Evolutionary conservation across 208 protist species (phyloP), one percentile per base, ranked within the genome.

Genomic region (Crithidia sp.): DNA sequence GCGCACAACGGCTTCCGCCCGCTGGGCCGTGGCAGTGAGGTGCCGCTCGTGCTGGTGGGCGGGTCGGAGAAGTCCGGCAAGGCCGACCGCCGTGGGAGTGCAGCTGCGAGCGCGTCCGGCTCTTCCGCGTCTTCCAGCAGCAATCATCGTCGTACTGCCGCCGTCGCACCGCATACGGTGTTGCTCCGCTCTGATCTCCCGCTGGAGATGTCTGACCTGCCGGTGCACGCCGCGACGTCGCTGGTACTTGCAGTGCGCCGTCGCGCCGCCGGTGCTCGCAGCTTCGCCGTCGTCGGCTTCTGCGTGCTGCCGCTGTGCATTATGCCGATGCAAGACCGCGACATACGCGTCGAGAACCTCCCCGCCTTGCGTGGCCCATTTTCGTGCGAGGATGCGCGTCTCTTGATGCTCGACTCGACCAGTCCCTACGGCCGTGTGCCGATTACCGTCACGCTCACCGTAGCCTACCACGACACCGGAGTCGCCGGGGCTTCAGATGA

Each of bases 1-100:
- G 87, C 88, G 13, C 92, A 96, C 81, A 96, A 96, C 62, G 92
- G 92, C 36, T 93, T 93, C 71, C 89, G 88, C 62, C 92, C 94
- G 79, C 82, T 96, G 5, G 84, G 92, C 13, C 77, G 88, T 28
- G 92, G 92, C 17, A 76, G 76, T 41, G 92, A 96, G 72, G 88
- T 92, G 47, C 72, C 87, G 36, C 70, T 96, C 44, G 60, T 72
- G 16, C 83, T 87, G 12, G 61, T 57, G 64, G 71, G 3, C 64
- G 60, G n/a, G 7, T 43, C 62, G 10, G 16, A 55, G n/a, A 74
- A 14, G 39, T 39, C 67, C 12, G 59, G 28, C 50, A 16, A 9
- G 14, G 13, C 13, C 39, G 19, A n/a, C 43, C 17, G 19, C 12
- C 9, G 28, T 2, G 28, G 28, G 52, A 14, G 28, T 13, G 28